These are phyloP conservation scores for Tetrahymena thermophila DNA, from an alignment of 73 alveolate species.

Conservation along the genomic window DNA sequence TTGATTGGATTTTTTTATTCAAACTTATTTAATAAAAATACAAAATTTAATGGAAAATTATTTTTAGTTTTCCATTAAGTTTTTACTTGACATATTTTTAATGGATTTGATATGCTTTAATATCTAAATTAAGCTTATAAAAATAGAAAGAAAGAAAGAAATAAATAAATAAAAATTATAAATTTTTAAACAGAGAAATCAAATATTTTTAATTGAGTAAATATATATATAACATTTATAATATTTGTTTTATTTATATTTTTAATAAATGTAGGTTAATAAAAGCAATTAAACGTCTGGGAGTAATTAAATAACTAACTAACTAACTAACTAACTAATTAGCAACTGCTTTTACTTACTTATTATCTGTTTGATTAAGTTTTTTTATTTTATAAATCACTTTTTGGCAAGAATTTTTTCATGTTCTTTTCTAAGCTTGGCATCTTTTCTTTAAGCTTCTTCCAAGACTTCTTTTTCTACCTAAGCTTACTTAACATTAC, in stretches of 20 bases:
- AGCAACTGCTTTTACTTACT: background rate
- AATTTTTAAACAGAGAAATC: background rate
- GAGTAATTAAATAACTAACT: background rate
- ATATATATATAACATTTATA: background rate
- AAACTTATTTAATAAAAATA: too few relatives aligned
- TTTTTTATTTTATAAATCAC: background rate
- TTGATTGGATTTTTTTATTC: too few relatives aligned
- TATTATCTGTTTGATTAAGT: background rate
- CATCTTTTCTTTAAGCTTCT: conserved; percentile 37
- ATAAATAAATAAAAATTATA: too few relatives aligned
- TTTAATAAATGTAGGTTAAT: background rate
- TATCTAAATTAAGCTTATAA: too few relatives aligned
- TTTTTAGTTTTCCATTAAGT: too few relatives aligned
- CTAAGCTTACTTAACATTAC: conserved; percentile 74
- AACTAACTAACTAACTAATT: too few relatives aligned
- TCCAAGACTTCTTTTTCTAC: conserved; percentile 70
- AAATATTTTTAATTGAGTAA: background rate
- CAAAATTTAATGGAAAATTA: too few relatives aligned
- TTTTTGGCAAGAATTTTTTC: background rate
- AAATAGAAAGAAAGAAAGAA: too few relatives aligned
- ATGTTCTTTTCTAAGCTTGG: conserved; percentile 21
- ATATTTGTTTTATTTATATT: background rate
- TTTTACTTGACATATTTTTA: too few relatives aligned
- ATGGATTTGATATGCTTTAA: too few relatives aligned
- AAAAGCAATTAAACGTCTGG: background rate